Base-by-base conservation (phyloP, 768 basidiomycete genomes). In the Multifurca ochricompacta region DNA sequence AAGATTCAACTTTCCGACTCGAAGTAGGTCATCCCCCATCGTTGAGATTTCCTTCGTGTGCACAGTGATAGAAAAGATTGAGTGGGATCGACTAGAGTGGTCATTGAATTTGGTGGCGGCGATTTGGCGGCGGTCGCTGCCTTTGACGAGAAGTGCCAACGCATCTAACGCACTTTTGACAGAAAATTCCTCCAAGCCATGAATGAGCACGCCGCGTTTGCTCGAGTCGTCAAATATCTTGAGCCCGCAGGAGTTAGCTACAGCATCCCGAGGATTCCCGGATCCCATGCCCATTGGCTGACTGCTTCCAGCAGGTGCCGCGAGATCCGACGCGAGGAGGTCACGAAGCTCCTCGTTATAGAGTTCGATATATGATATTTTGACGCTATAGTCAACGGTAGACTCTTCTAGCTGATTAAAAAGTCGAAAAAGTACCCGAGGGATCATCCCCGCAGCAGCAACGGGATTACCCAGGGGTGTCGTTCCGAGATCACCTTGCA, bases 311-410 rank as follows among this genome's bases (percentile, higher is more conserved):
- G 73, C 71, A 3, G 88, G 87, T 2, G 83, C 77, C 1, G 81
- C 66, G 44, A 92, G 76, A n/a, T 95, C 92, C 47, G 72, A 74
- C 10, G 89, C 80, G 28, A 97, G 79, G 25, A 99, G 80, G 68
- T 99, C 96, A 21, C 96, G 87, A 6, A 99, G 80, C 66, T 98
- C 96, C 72, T 99, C 96, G 66, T 99, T 99, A 70, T 98, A 99
- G 19, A 99, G 76, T 67, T 99, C 96, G 49, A 99, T 76, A 68
- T 84, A 98, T 0, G 93, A 95, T 50, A 95, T 79, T 65, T 90
- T 92, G 66, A 99, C 93, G 63, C 89, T 87, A 66, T 83, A 98
- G 64, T 99, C 96, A 16, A 80, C 66, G 19, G 76, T 77, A 0
- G 79, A 78, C 8, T 79, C 76, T 63, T 95, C 92, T 8, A 99